A percentile compares a stretch with the other conserved stretches of the same genome.
These are phyloP conservation scores for Globisporangium nunn DNA, from an alignment of 352 stramenopile species.

Conservation along the genomic window DNA sequence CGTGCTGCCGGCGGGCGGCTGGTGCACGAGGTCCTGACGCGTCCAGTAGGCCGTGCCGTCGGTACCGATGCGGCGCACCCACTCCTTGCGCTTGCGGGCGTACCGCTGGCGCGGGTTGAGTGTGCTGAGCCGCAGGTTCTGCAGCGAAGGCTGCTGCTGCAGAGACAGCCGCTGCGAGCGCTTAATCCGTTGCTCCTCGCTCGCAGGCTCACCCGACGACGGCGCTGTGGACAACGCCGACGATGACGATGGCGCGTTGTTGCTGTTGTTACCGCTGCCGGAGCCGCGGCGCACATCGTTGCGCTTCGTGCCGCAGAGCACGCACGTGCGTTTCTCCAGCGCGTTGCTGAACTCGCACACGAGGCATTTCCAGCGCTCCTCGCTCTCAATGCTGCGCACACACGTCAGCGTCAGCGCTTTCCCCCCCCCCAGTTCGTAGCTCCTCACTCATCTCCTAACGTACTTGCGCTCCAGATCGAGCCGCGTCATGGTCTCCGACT, in stretches of 20 bases:
- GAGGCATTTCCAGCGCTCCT: slow-evolving; percentile 70
- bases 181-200: slow-evolving; percentile 15
- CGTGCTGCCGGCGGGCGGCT: background rate
- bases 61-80: slow-evolving; percentile 52
- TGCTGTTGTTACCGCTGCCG: slow-evolving; percentile 10
- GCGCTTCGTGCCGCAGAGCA: slow-evolving; percentile 72
- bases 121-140: slow-evolving; percentile 39
- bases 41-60: slow-evolving; percentile 74
- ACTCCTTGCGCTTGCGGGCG: slow-evolving; percentile 73
- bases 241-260: slow-evolving; percentile 9
- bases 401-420: background rate
- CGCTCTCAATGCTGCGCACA: slow-evolving; percentile 27
- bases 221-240: slow-evolving; percentile 20
- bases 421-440: background rate
- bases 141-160: slow-evolving; percentile 14
- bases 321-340: slow-evolving; percentile 46
- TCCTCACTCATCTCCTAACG: slow-evolving; percentile 4
- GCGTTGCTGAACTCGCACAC: slow-evolving; percentile 80
- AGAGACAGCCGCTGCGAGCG: slow-evolving; percentile 16
- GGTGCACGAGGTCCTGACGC: slow-evolving; percentile 1
- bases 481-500: slow-evolving; percentile 55
- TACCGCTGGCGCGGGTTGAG: slow-evolving; percentile 76
- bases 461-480: slow-evolving; percentile 71
- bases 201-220: slow-evolving; percentile 5
- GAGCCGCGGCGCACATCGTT: slow-evolving; percentile 19